Evolutionary conservation across 1,139 yeast genomes (phyloP), one percentile per base, ranked within the genome.

Genomic region (Lizanozyma gosingica): DNA sequence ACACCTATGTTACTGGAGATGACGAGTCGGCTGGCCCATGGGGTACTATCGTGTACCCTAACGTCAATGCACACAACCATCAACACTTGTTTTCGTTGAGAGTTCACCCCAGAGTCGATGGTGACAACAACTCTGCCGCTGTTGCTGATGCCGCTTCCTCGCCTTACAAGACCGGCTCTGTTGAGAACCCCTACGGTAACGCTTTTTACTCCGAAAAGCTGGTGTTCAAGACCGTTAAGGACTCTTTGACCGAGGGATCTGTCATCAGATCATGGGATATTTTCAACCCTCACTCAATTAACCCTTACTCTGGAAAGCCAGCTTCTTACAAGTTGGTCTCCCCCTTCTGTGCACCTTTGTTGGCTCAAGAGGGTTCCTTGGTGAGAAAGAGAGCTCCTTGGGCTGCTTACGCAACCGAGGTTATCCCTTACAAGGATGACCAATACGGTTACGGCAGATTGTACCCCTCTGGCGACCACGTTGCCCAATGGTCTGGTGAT

Each of bases 1-100:
- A 83, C 71, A 83, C 90, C 36, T 80, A 68, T 53, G 62, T 75
- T 43, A 67, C 80, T 52, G 77, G 67, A 43, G 81, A 78, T 42
- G 81, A 70, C 51, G 90, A 82, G 62, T 76, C 70, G 40, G 57
- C 73, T 49, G 83, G 82, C 27, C 83, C 83, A 50, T 83, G 84
- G 82, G 94, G 94, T 44, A 82, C 92, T 34, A 70, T 73, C 49
- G 92, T 83, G 38, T 83, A 83, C 60, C 94, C 94, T 44, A 76
- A 78, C 47, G 87, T 81, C 40, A 82, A 81, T 56, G 94, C 94
- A 37, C 92, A 83, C 65, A 82, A 83, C 62, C 94, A 83, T 62
- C 94, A 83, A 68, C 94, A 83, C 63, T 66, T 83, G 65, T 83
- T 83, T 63, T 76, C 86, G n/a, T 69, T 83, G 50, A 76, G 94